phyloP scores from a whole-genome alignment of 2,329 filamentous ascomycete species.

The Phaeosphaeria sp. region DNA sequence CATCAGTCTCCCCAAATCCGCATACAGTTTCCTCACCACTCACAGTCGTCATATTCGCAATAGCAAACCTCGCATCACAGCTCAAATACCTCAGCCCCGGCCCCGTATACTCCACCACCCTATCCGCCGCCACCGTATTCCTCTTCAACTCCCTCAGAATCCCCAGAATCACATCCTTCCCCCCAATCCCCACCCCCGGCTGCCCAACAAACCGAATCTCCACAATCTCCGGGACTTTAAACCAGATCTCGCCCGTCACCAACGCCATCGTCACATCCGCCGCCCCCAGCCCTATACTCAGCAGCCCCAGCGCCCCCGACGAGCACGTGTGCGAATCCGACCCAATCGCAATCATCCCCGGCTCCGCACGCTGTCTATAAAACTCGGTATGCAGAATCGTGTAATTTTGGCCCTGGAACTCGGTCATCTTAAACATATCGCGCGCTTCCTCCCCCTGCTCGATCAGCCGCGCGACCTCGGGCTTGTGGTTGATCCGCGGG shows the following conservation, averaged over 20 bases:
- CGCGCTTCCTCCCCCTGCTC: conserved; percentile 40
- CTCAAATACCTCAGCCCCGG: conserved; percentile 50
- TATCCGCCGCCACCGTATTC: conserved; percentile 55
- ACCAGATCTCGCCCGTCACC: conserved; percentile 57
- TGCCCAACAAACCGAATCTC: conserved; percentile 50
- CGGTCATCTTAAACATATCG: conserved; percentile 52
- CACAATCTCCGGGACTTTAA: conserved; percentile 54
- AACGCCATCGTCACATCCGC: conserved; percentile 56
- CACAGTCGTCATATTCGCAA: conserved; percentile 56
- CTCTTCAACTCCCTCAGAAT: conserved; percentile 54
- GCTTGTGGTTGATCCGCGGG: conserved; percentile 49
- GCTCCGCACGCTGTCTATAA: conserved; percentile 51
- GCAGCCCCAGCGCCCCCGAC: conserved; percentile 49
- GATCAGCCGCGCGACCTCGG: conserved; percentile 48
- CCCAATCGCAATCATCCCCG: conserved; percentile 54
- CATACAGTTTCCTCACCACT: conserved; percentile 1
- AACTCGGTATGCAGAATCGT: conserved; percentile 60
- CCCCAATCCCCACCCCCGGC: conserved; percentile 48
- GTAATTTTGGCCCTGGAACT: conserved; percentile 27
- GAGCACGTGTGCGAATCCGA: conserved; percentile 58
- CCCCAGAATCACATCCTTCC: conserved; percentile 57
- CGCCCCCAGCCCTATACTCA: conserved; percentile 56
- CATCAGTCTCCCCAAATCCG: not conserved
- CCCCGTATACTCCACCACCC: conserved; percentile 49
- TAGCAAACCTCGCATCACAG: conserved; percentile 55